Evolutionary conservation across 805 yeast species (phyloP), one percentile per base, ranked within the genome.

Genomic region (Saccharomycopsis microspora): DNA sequence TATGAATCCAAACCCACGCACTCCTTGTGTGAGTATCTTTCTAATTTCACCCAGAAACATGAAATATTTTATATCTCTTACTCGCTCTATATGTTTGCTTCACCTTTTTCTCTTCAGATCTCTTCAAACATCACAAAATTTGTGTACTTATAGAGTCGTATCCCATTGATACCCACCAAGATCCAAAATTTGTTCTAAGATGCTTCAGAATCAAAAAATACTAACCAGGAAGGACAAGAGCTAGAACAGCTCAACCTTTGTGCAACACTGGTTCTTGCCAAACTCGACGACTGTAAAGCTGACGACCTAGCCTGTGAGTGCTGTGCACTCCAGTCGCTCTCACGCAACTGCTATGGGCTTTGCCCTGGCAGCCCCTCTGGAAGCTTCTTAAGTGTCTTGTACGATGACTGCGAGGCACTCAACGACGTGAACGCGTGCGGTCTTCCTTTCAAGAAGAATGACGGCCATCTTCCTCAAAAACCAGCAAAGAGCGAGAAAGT

Each of bases 281-380:
- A 63, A 51, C 62, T 74, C 50, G 75, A 72, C 54, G 72, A 66
- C 47, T 75, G 80, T 55, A 69, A 71, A 53, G 70, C 77, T 4
- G 71, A 71, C 55, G 79, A 74, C 59, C 60, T 72, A 53, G 77
- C 76, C 1, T 75, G 79, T 58, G 78, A 73, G 52, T 74, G 80
- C 53, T 73, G 78, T 58, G 78, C 79, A 6, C 62, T 75, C 35
- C 78, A 74, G 57, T 66, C 69, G 45, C 65, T 74, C 61, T 63
- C 66, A 37, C 61, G 61, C 42, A 65, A 64, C 38, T 74, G 79
- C 55, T 71, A 69, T 56, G 68, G 67, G 11, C 60, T 74, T 51
- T 74, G 78, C 56, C 74, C 74, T 28, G 70, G 70, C 32, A 68
- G 70, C 19, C 46, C 75, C 1, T 65, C 72, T 19, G 70, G 71